Evolutionary conservation across 192 early-diverging fungal species (phyloP), one percentile per base, ranked within the genome.

Genomic region (Spizellomyces sp.): DNA sequence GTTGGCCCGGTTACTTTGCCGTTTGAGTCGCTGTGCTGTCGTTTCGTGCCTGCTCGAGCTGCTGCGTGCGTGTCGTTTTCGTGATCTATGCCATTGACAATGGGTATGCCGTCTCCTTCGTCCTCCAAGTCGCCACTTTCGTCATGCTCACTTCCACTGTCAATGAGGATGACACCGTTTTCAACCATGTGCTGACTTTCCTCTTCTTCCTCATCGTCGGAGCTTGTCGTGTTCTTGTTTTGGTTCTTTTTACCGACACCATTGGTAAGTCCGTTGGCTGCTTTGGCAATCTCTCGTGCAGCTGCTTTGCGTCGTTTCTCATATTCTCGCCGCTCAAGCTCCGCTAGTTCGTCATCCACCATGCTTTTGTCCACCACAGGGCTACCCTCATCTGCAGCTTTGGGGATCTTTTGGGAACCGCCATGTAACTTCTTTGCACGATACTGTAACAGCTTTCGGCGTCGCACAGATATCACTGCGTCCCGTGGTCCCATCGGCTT

Each of bases 401-500:
- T 36, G n/a, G 17, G 41, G 9, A 19, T 48, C 17, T 65, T 65
- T 12, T n/a, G 15, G 44, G 43, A 48, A 46, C 17, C 59, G 15
- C n/a, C 59, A 5, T 65, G n/a, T 46, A 42, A 12, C 27, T 36
- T 36, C 27, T 36, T 36, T 36, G 27, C 27, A 3, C 27, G 27
- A n/a, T 43, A 46, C 15, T 41, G n/a, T n/a, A 48, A 19, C 63
- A 65, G 46, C 63, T 66, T 46, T 10, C 69, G 60, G 22, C 66
- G 15, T 47, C 36, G 55, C 41, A 58, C 45, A 41, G 48, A n/a
- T 14, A 89, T 73, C 15, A 87, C 73, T 0, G 89, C 85, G 43
- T 83, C 64, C 8, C 75, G 74, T 9, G 82, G 74, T 8, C 89
- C 89, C 8, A 84, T 79, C 17, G 85, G 79, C 69, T 77, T 69